These are phyloP conservation scores for Dalechampia spathulata DNA, from an alignment of 441 rosid species.

Conservation along the genomic window DNA sequence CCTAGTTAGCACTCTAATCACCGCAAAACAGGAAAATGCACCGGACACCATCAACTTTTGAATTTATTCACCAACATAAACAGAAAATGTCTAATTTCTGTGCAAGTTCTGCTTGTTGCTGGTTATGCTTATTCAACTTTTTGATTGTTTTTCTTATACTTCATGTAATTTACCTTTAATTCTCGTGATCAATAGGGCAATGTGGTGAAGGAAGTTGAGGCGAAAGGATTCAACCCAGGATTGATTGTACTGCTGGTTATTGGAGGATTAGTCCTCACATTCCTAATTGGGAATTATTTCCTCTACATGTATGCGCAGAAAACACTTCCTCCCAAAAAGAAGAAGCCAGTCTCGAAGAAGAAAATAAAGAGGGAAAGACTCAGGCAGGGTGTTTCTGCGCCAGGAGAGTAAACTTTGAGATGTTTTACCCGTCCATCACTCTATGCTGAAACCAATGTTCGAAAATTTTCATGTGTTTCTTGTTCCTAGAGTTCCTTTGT, in stretches of 20 bases:
- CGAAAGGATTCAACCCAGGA: constrained; percentile 85
- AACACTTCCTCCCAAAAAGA: constrained; percentile 77
- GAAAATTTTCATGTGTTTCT: constrained; percentile 17
- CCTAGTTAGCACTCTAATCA: too few relatives aligned
- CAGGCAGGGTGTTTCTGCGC: constrained; percentile 92
- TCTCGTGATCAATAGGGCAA: constrained; percentile 47
- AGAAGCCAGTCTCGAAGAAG: constrained; percentile 95
- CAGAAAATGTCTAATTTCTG: too few relatives aligned
- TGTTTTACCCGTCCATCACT: too few relatives aligned
- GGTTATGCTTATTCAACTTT: too few relatives aligned
- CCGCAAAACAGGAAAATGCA: too few relatives aligned
- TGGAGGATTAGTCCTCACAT: constrained; percentile 52
- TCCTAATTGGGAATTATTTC: constrained; percentile 73
- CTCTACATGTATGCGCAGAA: constrained; percentile 79
- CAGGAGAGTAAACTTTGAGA: constrained; percentile 42
- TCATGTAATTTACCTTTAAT: too few relatives aligned
- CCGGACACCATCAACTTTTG: too few relatives aligned
- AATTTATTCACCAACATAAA: too few relatives aligned
- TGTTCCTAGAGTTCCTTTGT: constrained; percentile 12
- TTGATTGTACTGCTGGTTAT: constrained; percentile 74
- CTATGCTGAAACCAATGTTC: too few relatives aligned
- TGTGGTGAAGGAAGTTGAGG: constrained; percentile 34
- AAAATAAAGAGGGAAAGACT: constrained; percentile 90
- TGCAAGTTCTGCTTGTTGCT: too few relatives aligned
- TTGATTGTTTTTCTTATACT: too few relatives aligned